Evolutionary conservation across 148 eudicot genomes (phyloP).

Genomic region (Linanthus parryae): DNA sequence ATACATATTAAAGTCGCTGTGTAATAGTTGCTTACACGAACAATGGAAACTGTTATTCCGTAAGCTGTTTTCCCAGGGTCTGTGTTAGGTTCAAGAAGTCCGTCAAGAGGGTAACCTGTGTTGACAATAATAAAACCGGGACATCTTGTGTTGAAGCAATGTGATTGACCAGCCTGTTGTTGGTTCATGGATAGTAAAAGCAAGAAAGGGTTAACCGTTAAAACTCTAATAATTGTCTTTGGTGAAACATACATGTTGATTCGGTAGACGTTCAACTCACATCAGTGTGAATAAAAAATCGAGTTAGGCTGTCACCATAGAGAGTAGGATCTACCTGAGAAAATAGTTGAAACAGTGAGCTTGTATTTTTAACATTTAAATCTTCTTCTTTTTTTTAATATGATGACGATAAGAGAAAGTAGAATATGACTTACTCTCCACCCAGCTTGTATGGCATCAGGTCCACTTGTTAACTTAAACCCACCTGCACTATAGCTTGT

Average conservation of each 20-base stretch:
- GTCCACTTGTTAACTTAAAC: not conserved
- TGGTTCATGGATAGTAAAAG: not conserved
- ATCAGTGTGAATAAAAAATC: not conserved
- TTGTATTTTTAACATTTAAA: too few species aligned
- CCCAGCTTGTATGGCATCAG: not conserved
- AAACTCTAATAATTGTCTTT: not conserved
- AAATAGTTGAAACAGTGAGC: not conserved
- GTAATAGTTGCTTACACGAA: not conserved
- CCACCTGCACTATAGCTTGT: not conserved
- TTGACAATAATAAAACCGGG: not conserved
- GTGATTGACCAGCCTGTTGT: not conserved
- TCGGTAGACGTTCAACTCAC: too few species aligned
- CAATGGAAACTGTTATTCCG: not conserved
- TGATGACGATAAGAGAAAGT: too few species aligned
- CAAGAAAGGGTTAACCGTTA: not conserved
- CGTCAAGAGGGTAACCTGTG: not conserved
- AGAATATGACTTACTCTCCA: conserved; percentile 6
- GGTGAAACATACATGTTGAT: not conserved
- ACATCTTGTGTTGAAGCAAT: conserved; percentile 4
- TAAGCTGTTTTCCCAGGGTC: not conserved
- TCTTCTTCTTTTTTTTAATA: too few species aligned
- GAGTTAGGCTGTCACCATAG: conserved; percentile 1
- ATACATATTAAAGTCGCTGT: too few species aligned
- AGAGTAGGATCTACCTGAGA: conserved; percentile 1
- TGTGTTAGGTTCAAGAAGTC: not conserved